phyloP scores from a whole-genome alignment of 768 basidiomycete species.

The Phlebiopsis gigantea region DNA sequence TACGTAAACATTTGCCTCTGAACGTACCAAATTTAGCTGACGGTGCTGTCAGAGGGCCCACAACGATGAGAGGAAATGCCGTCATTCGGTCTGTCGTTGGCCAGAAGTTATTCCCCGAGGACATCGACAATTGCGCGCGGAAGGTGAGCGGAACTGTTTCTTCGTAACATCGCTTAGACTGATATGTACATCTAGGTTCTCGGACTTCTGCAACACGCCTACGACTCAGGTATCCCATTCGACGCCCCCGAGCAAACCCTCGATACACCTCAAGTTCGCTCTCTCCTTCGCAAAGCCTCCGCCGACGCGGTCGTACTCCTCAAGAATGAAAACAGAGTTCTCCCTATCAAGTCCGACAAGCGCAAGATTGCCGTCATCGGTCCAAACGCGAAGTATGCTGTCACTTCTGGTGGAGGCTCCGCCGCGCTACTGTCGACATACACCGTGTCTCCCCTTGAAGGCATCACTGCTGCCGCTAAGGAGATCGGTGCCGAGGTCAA shows the following conservation, averaged over 20 bases:
- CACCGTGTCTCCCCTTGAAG: slow-evolving; percentile 52
- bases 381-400: slow-evolving; percentile 49
- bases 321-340: slow-evolving; percentile 49
- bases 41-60: slow-evolving; percentile 34
- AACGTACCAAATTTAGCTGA: neutral
- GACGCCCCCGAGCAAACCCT: slow-evolving; percentile 40
- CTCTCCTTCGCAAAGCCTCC: slow-evolving; percentile 45
- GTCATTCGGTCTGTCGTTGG: slow-evolving; percentile 33
- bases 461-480: slow-evolving; percentile 39
- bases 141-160: slow-evolving; percentile 14
- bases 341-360: slow-evolving; percentile 35
- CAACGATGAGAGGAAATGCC: slow-evolving; percentile 43
- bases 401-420: slow-evolving; percentile 57
- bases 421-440: slow-evolving; percentile 48
- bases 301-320: slow-evolving; percentile 53
- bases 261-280: slow-evolving; percentile 43
- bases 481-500: slow-evolving; percentile 41
- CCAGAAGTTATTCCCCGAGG: slow-evolving; percentile 38
- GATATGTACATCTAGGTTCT: slow-evolving; percentile 33
- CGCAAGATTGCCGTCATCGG: slow-evolving; percentile 58
- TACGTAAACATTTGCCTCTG: slow-evolving; percentile 21
- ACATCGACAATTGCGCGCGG: slow-evolving; percentile 32
- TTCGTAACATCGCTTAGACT: neutral
- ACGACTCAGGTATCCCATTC: slow-evolving; percentile 51
- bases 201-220: slow-evolving; percentile 39